Percentiles rank a stretch among this genome's conserved stretches.
Conservation (phyloP, 352 stramenopile genomes). For the Peronospora belbahrii region DNA sequence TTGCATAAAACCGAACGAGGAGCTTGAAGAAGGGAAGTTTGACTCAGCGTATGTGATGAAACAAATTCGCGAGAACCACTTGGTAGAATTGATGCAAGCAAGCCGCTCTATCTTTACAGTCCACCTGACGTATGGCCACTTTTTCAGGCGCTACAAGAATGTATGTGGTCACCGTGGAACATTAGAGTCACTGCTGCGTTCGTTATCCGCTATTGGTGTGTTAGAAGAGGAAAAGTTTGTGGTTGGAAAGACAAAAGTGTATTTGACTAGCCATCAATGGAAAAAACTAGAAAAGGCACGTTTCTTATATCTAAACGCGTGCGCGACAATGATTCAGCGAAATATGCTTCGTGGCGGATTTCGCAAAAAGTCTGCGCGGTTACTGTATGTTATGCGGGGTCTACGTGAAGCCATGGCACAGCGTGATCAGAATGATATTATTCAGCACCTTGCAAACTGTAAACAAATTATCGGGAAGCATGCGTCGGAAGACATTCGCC, state of each 20-base stretch:
- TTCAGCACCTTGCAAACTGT: conserved; percentile 50
- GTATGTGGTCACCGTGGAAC: conserved; percentile 73
- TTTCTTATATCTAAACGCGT: conserved; percentile 71
- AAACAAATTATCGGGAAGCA: conserved; percentile 49
- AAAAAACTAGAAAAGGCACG: conserved; percentile 75
- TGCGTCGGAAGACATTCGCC: conserved; percentile 46
- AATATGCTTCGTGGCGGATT: conserved; percentile 71
- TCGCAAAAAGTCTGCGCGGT: conserved; percentile 48
- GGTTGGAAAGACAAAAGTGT: conserved; percentile 63
- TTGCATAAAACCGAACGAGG: conserved; percentile 69
- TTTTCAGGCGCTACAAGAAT: conserved; percentile 76
- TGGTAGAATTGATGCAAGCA: conserved; percentile 71
- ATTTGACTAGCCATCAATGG: conserved; percentile 71
- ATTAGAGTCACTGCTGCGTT: conserved; percentile 62
- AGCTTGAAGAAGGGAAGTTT: conserved; percentile 53
- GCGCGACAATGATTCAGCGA: conserved; percentile 76
- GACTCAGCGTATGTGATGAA: conserved; percentile 66
- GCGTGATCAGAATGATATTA: conserved; percentile 51
- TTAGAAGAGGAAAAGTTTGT: conserved; percentile 76
- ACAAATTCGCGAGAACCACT: conserved; percentile 55
- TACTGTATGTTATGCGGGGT: conserved; percentile 49
- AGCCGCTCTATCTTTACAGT: conserved; percentile 69
- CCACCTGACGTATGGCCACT: conserved; percentile 68
- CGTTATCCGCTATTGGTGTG: conserved; percentile 70
- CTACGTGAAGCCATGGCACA: conserved; percentile 47